Base-by-base conservation (phyloP, 179 eudicot genomes). In the Patellifolia procumbens region DNA sequence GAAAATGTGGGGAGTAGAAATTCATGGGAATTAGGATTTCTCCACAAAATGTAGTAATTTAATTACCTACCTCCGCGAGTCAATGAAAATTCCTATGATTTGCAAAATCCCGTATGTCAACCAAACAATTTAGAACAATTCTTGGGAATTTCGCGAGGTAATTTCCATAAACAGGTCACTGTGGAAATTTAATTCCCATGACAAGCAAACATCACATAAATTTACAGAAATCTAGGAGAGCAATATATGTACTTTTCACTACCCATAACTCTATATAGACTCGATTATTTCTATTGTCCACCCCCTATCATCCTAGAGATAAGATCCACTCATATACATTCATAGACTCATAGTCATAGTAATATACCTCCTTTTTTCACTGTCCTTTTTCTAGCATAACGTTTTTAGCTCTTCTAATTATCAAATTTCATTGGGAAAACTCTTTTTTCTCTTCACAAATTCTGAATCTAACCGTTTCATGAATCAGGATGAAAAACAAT, bases 201-300 rank as follows among this genome's bases (percentile, higher is more conserved):
- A n/a, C n/a, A n/a, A n/a, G n/a, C n/a, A n/a, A n/a, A n/a, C n/a
- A n/a, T n/a, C n/a, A 4, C 51, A 39, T 20, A 68, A 42, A 42
- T 37, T 10, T 2, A 12, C 7, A 15, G 73, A 66, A 52, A 67
- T 17, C 13, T 22, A 51, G 63, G 35, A 29, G 20, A 68, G 46
- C 35, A 42, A 69, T 58, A n/a, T n/a, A 75, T 9, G 75, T 69
- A 60, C 28, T 69, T 69, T 76, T 77, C 80, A 69, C 59, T 68
- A 60, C 60, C 68, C 32, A 60, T 46, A 5, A 3, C n/a, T 68
- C n/a, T 59, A 13, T 3, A 20, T 70, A 60, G 53, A 29, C 43
- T 7, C 1, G 37, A 68, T 45, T 20, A 77, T 29, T 77, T 70
- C 19, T 69, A n/a, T n/a, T n/a, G 75, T 48, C 80, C 48, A 77